A percentile compares a stretch with the other conserved stretches of the same genome.
These are phyloP conservation scores for Hericium coralloides DNA, from an alignment of 768 basidiomycete genomes.

Conservation along the genomic window DNA sequence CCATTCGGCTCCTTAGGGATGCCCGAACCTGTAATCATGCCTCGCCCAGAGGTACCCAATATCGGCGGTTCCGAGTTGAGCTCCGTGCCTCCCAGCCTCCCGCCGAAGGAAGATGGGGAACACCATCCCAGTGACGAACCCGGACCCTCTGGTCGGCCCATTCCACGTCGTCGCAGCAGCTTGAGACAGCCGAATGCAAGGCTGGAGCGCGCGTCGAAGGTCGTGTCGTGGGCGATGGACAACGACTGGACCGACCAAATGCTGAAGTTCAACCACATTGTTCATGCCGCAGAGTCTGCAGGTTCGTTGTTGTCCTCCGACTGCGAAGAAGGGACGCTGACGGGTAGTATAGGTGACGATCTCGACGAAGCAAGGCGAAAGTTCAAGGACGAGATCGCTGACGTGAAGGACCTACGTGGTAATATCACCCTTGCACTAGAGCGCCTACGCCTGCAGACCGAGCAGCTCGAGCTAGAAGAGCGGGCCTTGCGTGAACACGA, in stretches of 20 bases:
- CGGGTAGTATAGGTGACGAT: constrained; percentile 37
- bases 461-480: constrained; percentile 33
- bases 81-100: constrained; percentile 9
- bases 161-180: constrained; percentile 50
- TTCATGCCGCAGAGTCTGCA: constrained; percentile 32
- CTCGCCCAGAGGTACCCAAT: not conserved
- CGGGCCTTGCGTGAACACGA: constrained; percentile 33
- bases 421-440: constrained; percentile 38
- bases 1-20: constrained; percentile 10
- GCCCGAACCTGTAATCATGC: not conserved
- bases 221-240: constrained; percentile 71
- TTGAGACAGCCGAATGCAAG: constrained; percentile 42
- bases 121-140: not conserved
- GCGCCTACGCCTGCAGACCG: constrained; percentile 29
- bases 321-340: not conserved
- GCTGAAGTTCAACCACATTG: constrained; percentile 34
- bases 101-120: constrained; percentile 5
- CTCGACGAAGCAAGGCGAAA: constrained; percentile 48
- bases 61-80: not conserved
- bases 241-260: constrained; percentile 50
- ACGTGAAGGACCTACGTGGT: constrained; percentile 45
- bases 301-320: constrained; percentile 20
- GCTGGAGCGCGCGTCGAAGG: constrained; percentile 43
- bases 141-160: constrained; percentile 19
- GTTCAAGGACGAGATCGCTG: constrained; percentile 55